Base-by-base conservation (phyloP, 495 filamentous ascomycete genomes). In the Aspergillus campestris region DNA sequence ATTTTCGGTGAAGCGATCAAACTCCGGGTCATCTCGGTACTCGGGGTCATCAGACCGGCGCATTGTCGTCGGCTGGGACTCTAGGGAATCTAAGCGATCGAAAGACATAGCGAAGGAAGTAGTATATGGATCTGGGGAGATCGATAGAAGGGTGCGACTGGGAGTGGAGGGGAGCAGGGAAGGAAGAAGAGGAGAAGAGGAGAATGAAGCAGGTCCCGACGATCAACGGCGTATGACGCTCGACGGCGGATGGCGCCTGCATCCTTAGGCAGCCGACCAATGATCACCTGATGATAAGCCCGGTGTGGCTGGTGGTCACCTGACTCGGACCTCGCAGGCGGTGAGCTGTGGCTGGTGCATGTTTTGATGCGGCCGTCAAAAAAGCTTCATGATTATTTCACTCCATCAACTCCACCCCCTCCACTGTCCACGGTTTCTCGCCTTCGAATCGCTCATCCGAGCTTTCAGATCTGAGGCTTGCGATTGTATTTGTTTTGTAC, bases 1-100 rank as follows among this genome's bases (percentile, higher is more conserved):
- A 15, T 80, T 74, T 56, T 86, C 81, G 48, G 89, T 87, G 50
- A 94, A 77, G 13, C 73, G 73, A 51, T 83, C 75, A 77, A 97
- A 99, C 52, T 92, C 89, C 36, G 94, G 94, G 59, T 95, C 90
- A 69, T 99, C 92, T 51, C 69, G 70, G 57, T 83, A 85, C 38
- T 79, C 65, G 50, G 83, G 72, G 64, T 94, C 95, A 52, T 88
- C 81, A 14, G 71, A 64, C 38, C 79, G 74, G 42, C 82, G 80
- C 50, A 71, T 69, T 40, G 77, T 78, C 9, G 81, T 83, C 38
- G 83, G 80, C 70, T 89, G 85, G 45, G 89, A 78, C 71, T 97
- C 91, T 46, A 95, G 73, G 42, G 80, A 82, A 52, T 81, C 82
- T 53, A 91, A 75, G 46, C 85, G 86, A 64, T 94, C 83, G 67